Conservation (phyloP, 169 alveolate genomes). For the Cryptosporidium tyzzeri region DNA sequence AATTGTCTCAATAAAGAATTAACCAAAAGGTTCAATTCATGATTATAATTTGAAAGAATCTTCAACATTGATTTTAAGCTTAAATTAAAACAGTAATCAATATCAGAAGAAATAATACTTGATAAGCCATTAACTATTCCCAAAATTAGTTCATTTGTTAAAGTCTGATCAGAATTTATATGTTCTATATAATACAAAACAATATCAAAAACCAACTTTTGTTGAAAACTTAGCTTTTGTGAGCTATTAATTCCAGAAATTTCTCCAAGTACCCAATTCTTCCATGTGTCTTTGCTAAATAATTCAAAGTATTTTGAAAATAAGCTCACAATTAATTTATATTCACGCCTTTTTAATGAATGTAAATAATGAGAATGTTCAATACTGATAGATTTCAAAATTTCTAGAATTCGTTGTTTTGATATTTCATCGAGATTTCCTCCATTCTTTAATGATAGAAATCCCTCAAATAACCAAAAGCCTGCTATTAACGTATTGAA, state of each 20-base stretch:
- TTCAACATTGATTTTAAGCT: not conserved
- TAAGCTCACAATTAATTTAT: not conserved
- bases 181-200: conserved; percentile 6
- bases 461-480: conserved; percentile 33
- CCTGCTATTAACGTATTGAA: not conserved
- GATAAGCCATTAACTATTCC: not conserved
- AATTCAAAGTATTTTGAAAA: conserved; percentile 5
- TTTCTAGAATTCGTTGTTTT: not conserved
- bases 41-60: not conserved
- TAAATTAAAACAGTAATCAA: not conserved
- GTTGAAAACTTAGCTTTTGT: not conserved
- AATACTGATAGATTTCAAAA: not conserved
- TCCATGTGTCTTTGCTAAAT: not conserved
- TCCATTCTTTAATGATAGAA: not conserved
- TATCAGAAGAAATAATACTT: conserved; percentile 4
- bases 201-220: conserved; percentile 22
- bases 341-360: conserved; percentile 9
- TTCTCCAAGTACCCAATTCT: conserved; percentile 13
- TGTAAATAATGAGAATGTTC: not conserved
- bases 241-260: not conserved
- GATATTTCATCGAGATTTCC: not conserved
- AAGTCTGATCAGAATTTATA: conserved; percentile 9
- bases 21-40: not conserved
- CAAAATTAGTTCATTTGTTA: conserved; percentile 9
- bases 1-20: conserved; percentile 20